Conservation (phyloP, 257 asterid species). For the Anisodus tanguticus region DNA sequence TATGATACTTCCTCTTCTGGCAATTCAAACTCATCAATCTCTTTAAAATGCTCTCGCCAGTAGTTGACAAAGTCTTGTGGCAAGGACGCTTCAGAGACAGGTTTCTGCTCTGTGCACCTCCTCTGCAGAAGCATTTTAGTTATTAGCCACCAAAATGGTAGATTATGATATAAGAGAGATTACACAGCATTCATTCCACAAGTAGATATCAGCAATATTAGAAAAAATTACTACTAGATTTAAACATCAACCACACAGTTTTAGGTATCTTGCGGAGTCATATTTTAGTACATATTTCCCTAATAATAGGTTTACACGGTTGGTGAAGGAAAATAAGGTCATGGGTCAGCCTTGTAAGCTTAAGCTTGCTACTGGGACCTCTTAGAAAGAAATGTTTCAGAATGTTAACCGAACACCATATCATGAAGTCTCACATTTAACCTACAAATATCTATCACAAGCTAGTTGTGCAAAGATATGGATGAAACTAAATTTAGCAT, state of each 20-base stretch:
- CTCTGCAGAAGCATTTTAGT: conserved; percentile 53
- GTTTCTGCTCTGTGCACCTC: conserved; percentile 36
- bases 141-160: conserved; percentile 20
- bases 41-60: conserved; percentile 70
- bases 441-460: background rate
- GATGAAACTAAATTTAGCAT: background rate
- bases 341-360: background rate
- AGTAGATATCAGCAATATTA: background rate
- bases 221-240: background rate
- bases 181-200: background rate
- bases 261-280: background rate
- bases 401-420: background rate
- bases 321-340: background rate
- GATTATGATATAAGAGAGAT: background rate
- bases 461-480: conserved; percentile 4
- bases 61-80: conserved; percentile 61
- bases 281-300: background rate
- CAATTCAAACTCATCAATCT: conserved; percentile 75
- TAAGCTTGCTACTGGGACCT: conserved; percentile 1
- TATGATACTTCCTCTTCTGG: conserved; percentile 66
- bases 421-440: background rate
- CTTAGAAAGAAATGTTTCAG: conserved; percentile 17
- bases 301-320: background rate
- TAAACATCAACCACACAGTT: background rate
- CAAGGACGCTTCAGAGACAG: conserved; percentile 34